Evolutionary conservation across 139 green algal species (phyloP), one percentile per base, ranked within the genome.

Genomic region (Chlamydomonas incerta): DNA sequence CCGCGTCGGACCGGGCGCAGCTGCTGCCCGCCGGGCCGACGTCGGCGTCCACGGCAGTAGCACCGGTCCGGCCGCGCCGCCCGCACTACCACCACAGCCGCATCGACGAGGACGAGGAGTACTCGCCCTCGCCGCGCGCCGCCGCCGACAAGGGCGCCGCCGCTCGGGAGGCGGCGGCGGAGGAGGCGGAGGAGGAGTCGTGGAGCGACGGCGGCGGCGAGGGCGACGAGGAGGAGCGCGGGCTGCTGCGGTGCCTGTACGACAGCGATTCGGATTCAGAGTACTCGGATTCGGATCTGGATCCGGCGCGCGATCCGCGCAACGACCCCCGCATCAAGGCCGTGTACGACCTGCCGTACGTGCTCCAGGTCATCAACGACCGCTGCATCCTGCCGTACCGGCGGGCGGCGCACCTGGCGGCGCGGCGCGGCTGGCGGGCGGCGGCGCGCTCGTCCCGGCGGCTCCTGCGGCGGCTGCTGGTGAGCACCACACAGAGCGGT

Each of bases 291-390:
- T 50, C 33, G 26, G 77, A 84, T 21, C 37, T 33, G 2, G 63
- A 74, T 35, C 21, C 57, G 21, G 34, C 57, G 3, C 21, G 46
- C 29, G 77, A 84, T 31, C 77, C 77, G 20, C 28, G 72, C 8
- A 80, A 88, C 15, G 82, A 88, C 63, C 72, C 73, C 2, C 70
- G 55, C 2, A 88, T 88, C 52, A 82, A 82, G 72, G 82, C 82
- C 15, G 52, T 86, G 68, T 87, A 74, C 60, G 66, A 85, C 11
- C 76, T 74, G 31, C 75, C 74, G 70, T 47, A 18, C 70, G 20
- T 50, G 31, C 60, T 88, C 72, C 72, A 82, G 23, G 0, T 24
- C 8, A 10, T 81, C 23, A 81, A 81, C 72, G 82, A 81, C 26
- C 71, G 82, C 2, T 81, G 60, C 82, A 87, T 87, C 60, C 37